Evolutionary conservation across 2,329 filamentous ascomycete species (phyloP).

Genomic region (Alternaria angustiovoidea): DNA sequence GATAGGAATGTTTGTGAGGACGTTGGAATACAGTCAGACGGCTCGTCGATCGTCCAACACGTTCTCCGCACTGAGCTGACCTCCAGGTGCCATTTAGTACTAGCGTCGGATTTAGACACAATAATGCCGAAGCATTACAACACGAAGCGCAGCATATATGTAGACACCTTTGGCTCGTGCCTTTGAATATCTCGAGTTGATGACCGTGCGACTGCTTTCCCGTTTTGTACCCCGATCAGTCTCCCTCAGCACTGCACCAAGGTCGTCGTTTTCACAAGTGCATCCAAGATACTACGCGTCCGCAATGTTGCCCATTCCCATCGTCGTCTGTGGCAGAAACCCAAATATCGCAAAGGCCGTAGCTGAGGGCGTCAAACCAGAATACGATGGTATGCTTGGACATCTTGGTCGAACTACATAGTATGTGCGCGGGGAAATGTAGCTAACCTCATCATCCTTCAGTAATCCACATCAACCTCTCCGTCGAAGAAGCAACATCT

Average conservation of each 20-base stretch:
- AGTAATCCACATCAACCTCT: constrained; percentile 25
- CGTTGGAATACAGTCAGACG: too few species aligned
- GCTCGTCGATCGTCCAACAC: too few species aligned
- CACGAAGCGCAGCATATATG: background rate
- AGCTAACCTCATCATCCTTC: background rate
- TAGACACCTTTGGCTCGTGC: background rate
- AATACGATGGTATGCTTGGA: constrained; percentile 22
- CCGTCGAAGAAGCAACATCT: constrained; percentile 11
- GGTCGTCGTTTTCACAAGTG: background rate
- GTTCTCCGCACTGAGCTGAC: background rate
- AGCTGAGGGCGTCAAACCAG: constrained; percentile 14
- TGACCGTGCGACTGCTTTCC: background rate
- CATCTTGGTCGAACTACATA: background rate
- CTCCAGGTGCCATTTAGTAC: background rate
- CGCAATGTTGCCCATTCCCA: constrained; percentile 20
- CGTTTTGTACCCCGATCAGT: background rate
- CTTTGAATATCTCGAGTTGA: background rate
- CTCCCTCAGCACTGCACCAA: background rate
- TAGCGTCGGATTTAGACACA: background rate
- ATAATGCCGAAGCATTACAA: background rate
- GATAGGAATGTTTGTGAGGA: too few species aligned
- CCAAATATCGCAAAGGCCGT: constrained; percentile 15
- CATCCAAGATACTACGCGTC: background rate
- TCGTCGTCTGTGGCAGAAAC: constrained; percentile 23
- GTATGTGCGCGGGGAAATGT: background rate